Percentiles rank a stretch among this genome's conserved stretches.
phyloP scores from a whole-genome alignment of 805 yeast species.

The Yamadazyma laniorum region DNA sequence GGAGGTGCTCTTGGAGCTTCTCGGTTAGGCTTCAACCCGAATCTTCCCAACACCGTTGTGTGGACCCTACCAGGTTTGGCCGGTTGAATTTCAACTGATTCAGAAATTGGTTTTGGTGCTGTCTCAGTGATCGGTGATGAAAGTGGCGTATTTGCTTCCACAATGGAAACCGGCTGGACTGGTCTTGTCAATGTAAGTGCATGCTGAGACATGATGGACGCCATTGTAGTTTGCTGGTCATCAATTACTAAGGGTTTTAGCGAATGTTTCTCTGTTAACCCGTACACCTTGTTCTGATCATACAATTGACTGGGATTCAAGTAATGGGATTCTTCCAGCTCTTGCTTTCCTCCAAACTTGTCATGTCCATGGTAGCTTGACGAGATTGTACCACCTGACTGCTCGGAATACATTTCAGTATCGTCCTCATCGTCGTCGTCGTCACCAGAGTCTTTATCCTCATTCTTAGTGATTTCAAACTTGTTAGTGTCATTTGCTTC shows the following conservation, averaged over 20 bases:
- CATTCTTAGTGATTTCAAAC: conserved; percentile 4
- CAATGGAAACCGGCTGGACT: conserved; percentile 6
- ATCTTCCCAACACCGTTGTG: conserved; percentile 21
- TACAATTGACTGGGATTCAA: neutral
- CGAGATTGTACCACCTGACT: conserved; percentile 3
- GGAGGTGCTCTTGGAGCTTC: conserved; percentile 40
- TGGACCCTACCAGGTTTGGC: conserved; percentile 11
- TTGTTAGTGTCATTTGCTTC: conserved; percentile 1
- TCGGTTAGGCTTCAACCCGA: conserved; percentile 38
- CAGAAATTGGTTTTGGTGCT: neutral
- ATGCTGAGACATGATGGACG: conserved; percentile 6
- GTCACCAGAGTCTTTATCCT: neutral
- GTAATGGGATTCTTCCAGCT: neutral
- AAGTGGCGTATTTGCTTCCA: conserved; percentile 6
- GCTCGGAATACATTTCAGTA: conserved; percentile 6
- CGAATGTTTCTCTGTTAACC: neutral
- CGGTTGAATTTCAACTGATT: conserved; percentile 6
- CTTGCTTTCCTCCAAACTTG: neutral
- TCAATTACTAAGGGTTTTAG: neutral
- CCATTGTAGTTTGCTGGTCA: conserved; percentile 5
- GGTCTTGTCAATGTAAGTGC: conserved; percentile 5
- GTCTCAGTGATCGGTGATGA: conserved; percentile 7
- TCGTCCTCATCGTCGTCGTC: conserved; percentile 4
- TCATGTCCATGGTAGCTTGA: conserved; percentile 1
- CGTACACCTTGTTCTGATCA: neutral